Evolutionary conservation across 2,329 filamentous ascomycete species (phyloP), one percentile per base, ranked within the genome.

Genomic region (Neonectria neomacrospora): DNA sequence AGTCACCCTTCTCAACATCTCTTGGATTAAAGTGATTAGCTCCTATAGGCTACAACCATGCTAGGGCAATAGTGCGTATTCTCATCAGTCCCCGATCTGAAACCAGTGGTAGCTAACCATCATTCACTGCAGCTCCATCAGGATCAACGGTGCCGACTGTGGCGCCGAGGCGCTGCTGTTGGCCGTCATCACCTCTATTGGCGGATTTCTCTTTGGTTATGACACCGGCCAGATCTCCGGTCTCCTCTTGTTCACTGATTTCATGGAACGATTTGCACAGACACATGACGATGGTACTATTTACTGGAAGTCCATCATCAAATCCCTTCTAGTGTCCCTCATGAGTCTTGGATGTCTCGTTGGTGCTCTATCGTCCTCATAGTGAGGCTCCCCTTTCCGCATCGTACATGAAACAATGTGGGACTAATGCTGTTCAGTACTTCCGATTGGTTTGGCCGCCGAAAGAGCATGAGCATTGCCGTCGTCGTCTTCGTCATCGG

Each of bases 171-270:
- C 79, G n/a, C 62, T 81, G 53, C 47, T 81, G 50, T 69, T 87
- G 22, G 85, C 83, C 53, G 75, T 81, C 26, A 79, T 83, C 32
- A 86, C 85, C 51, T 85, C 82, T 37, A 82, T 89, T 47, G 86
- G 86, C 64, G 86, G 85, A 37, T 86, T 87, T 74, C 81, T 89
- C 63, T 88, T 88, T 72, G 87, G 86, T 45, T 88, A 88, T 66
- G 86, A 89, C 67, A 88, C 85, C 14, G 86, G 86, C 64, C 84
- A 87, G 72, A 86, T 87, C 60, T 86, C 83, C 2, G 78, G 76
- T 47, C 80, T 84, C 71, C 75, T 84, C 8, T 73, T 82, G 18
- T 83, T 84, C 72, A 66, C 72, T 14, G 83, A 89, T 74, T 88
- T 86, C 74, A 79, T 80, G 22, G 56, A 79, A 16, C 82, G 85